Percentiles rank a stretch among this genome's conserved stretches.
phyloP scores from a whole-genome alignment of 805 yeast genomes.

The Teunomyces aglyptinius region DNA sequence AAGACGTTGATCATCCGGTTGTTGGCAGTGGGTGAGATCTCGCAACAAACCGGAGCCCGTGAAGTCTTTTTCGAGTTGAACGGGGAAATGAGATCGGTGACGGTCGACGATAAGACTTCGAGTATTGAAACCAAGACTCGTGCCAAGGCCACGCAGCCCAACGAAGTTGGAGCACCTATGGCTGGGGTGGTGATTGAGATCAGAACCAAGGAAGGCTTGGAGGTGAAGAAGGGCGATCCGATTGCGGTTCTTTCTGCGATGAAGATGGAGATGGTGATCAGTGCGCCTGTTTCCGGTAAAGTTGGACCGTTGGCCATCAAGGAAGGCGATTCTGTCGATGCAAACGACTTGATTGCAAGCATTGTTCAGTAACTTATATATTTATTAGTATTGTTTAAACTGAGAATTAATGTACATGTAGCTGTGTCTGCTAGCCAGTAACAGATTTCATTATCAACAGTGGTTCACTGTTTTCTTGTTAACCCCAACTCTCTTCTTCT shows the following conservation, averaged over 20 bases:
- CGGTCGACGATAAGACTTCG: conserved; percentile 84
- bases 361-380: conserved; percentile 13
- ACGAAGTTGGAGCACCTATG: conserved; percentile 98
- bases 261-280: conserved; percentile 99
- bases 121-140: conserved; percentile 82
- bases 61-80: conserved; percentile 97
- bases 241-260: conserved; percentile 92
- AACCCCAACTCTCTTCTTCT: conserved; percentile 27
- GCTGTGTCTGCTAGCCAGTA: too few relatives aligned
- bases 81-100: conserved; percentile 96
- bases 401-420: too few relatives aligned
- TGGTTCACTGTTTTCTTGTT: too few relatives aligned
- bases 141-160: conserved; percentile 90
- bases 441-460: too few relatives aligned
- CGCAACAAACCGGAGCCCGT: conserved; percentile 81
- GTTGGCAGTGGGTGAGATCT: conserved; percentile 89
- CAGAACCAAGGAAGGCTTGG: conserved; percentile 81
- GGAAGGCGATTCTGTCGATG: conserved; percentile 95
- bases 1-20: conserved; percentile 87
- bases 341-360: conserved; percentile 72
- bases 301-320: conserved; percentile 73
- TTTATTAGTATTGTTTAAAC: neutral
- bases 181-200: conserved; percentile 97
- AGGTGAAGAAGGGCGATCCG: conserved; percentile 95
- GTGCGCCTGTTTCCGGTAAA: conserved; percentile 86